Percentiles rank a stretch among this genome's conserved stretches.
phyloP scores from a whole-genome alignment of 331 rosid genomes.

The Malus hybrid region DNA sequence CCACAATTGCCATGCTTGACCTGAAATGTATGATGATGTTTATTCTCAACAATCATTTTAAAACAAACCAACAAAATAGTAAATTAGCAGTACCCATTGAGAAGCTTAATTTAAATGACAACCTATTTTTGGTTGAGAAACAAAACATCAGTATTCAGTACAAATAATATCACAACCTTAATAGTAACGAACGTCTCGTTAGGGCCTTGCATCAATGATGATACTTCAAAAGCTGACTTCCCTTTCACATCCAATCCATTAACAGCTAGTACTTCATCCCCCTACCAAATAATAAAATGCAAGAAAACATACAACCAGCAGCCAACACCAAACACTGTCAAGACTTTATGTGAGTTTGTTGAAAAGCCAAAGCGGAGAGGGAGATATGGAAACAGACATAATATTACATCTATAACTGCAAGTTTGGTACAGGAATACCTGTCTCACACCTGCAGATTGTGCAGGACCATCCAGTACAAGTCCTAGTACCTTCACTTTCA shows the following conservation, averaged over 20 bases:
- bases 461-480: slow-evolving; percentile 88
- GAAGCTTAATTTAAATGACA: slow-evolving; percentile 5
- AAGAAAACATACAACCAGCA: background rate
- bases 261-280: slow-evolving; percentile 88
- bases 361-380: background rate
- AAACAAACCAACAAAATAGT: slow-evolving; percentile 12
- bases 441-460: slow-evolving; percentile 81
- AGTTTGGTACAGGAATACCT: slow-evolving; percentile 52
- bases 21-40: slow-evolving; percentile 30
- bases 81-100: slow-evolving; percentile 1
- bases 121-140: background rate
- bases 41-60: slow-evolving; percentile 17
- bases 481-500: slow-evolving; percentile 64
- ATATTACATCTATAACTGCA: background rate
- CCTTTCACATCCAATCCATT: slow-evolving; percentile 68
- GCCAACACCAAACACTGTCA: background rate
- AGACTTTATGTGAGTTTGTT: background rate
- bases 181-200: slow-evolving; percentile 78
- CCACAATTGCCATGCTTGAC: slow-evolving; percentile 93
- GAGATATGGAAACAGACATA: background rate
- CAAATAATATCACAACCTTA: slow-evolving; percentile 57
- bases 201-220: slow-evolving; percentile 85
- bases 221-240: slow-evolving; percentile 88
- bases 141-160: background rate
- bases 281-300: slow-evolving; percentile 35